These are phyloP conservation scores for Mycogone perniciosa DNA, from an alignment of 2,329 filamentous ascomycete genomes.

Conservation along the genomic window DNA sequence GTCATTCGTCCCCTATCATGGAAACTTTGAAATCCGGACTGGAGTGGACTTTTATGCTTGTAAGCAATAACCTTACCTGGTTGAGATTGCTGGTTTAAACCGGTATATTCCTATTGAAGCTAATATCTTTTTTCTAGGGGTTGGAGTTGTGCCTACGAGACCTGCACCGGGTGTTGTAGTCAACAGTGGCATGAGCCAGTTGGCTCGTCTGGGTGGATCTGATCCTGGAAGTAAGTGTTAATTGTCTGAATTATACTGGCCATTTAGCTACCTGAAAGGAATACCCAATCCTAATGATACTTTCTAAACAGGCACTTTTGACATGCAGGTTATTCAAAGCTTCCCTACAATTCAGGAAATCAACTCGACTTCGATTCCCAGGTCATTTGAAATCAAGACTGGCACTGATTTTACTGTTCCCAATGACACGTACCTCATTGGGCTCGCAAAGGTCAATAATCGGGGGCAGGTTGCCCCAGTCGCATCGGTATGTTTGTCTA, in stretches of 20 bases:
- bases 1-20: constrained; percentile 1
- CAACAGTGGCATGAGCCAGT: background rate
- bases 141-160: background rate
- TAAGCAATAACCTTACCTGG: background rate
- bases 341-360: constrained; percentile 3
- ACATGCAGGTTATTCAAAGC: background rate
- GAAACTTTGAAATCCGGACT: constrained; percentile 1
- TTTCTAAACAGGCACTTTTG: constrained; percentile 2
- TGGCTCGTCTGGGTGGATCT: too few species aligned
- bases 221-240: constrained; percentile 5
- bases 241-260: background rate
- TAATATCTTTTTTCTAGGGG: background rate
- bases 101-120: background rate
- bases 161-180: constrained; percentile 4
- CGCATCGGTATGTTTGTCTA: background rate
- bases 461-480: constrained; percentile 9
- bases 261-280: background rate
- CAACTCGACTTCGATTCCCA: background rate
- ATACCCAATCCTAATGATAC: too few species aligned
- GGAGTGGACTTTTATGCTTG: constrained; percentile 7
- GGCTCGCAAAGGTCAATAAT: constrained; percentile 7
- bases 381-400: constrained; percentile 5
- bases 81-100: background rate
- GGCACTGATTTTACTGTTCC: background rate
- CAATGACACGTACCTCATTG: constrained; percentile 7